Evolutionary conservation across 352 stramenopile species (phyloP).

Genomic region (Globisporangium paddicum): DNA sequence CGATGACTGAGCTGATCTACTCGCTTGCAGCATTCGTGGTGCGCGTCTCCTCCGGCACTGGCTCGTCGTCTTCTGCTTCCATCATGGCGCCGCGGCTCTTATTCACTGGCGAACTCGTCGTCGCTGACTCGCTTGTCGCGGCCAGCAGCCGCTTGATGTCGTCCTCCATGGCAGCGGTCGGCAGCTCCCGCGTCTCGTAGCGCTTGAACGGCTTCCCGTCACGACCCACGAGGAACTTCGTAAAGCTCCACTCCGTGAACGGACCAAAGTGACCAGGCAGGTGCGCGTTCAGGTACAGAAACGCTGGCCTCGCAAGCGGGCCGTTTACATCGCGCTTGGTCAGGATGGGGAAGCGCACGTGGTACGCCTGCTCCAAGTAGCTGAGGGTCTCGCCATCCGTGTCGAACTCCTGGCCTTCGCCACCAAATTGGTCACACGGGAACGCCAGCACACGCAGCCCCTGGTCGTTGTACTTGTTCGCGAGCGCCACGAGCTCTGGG

Average conservation of each 20-base stretch:
- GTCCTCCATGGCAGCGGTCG: constrained; percentile 27
- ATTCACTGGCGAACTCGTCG: neutral
- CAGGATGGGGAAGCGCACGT: constrained; percentile 31
- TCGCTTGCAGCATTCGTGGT: neutral
- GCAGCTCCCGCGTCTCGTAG: constrained; percentile 30
- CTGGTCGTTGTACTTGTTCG: constrained; percentile 33
- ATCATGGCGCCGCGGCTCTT: neutral
- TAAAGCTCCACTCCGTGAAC: constrained; percentile 69
- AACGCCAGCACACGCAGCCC: constrained; percentile 59
- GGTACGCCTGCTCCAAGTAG: constrained; percentile 23
- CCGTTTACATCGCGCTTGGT: constrained; percentile 76
- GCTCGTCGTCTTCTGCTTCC: neutral
- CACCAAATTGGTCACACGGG: constrained; percentile 77
- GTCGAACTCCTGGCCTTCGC: constrained; percentile 52
- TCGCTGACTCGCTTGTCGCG: neutral
- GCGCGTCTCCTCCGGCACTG: neutral
- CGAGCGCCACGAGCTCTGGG: constrained; percentile 59
- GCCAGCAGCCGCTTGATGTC: constrained; percentile 30
- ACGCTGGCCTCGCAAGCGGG: constrained; percentile 50
- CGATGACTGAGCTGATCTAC: neutral
- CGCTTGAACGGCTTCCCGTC: constrained; percentile 31
- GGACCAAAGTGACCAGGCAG: constrained; percentile 24
- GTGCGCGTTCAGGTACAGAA: constrained; percentile 57
- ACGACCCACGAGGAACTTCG: constrained; percentile 59
- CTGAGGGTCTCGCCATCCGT: constrained; percentile 24